Evolutionary conservation across 208 protist genomes (phyloP).

Genomic region (Leishmania arabica): DNA sequence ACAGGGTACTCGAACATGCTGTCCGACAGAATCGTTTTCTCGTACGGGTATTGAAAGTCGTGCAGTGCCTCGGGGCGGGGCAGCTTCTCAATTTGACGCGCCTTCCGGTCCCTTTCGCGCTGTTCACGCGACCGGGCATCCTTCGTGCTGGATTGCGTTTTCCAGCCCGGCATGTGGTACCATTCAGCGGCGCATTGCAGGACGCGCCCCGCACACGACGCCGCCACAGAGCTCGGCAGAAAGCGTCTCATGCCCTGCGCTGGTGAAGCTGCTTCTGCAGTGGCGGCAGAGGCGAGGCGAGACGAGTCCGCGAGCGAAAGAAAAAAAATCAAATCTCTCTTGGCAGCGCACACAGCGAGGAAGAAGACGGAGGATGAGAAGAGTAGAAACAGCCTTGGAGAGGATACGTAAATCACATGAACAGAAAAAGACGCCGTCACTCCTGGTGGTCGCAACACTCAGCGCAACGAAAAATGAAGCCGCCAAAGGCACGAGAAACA

Average conservation of each 20-base stretch:
- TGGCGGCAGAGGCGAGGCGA: neutral
- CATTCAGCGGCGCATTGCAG: conserved; percentile 4
- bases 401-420: neutral
- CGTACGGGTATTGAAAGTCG: conserved; percentile 91
- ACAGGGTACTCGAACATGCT: conserved; percentile 92
- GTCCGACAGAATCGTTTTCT: conserved; percentile 90
- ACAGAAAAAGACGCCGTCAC: neutral
- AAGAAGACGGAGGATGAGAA: neutral
- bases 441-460: neutral
- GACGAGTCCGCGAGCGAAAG: neutral
- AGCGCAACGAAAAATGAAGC: neutral
- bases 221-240: neutral
- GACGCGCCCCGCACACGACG: neutral
- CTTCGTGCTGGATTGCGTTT: conserved; percentile 83
- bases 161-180: conserved; percentile 89
- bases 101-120: conserved; percentile 84
- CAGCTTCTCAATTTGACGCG: conserved; percentile 90
- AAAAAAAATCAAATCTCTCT: neutral
- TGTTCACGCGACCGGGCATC: conserved; percentile 86
- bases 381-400: neutral
- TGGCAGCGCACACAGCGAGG: neutral
- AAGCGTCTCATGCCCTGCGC: conserved; percentile 10
- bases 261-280: neutral
- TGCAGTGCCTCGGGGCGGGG: conserved; percentile 82
- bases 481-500: neutral